phyloP scores from a whole-genome alignment of 164 flowering plant species.

The Euptelea pleiosperma region DNA sequence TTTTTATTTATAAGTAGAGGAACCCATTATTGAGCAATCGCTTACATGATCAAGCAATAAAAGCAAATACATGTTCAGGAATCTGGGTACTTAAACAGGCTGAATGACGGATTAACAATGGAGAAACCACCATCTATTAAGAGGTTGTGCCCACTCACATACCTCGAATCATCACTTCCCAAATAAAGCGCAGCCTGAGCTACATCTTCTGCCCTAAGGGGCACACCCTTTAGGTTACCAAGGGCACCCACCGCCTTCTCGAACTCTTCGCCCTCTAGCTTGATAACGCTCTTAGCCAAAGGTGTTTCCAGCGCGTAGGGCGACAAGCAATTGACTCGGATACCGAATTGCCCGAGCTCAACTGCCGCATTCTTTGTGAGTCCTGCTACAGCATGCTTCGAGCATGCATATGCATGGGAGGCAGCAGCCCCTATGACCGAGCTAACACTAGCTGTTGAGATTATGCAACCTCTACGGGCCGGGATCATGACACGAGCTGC shows the following conservation, averaged over 20 bases:
- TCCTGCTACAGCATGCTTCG: conserved; percentile 47
- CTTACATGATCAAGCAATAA: conserved; percentile 27
- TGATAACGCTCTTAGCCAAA: conserved; percentile 16
- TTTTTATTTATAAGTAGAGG: no score
- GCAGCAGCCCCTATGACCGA: conserved; percentile 26
- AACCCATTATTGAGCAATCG: no score
- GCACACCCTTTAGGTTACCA: conserved; percentile 17
- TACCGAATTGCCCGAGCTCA: conserved; percentile 41
- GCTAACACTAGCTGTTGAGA: conserved; percentile 26
- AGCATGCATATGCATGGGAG: conserved; percentile 37
- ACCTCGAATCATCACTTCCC: conserved; percentile 35
- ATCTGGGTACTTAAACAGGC: conserved; percentile 15
- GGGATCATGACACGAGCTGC: conserved; percentile 51
- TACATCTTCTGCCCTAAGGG: conserved; percentile 17
- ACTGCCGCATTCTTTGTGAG: conserved; percentile 32
- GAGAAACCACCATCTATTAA: conserved; percentile 37
- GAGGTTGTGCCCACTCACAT: conserved; percentile 38
- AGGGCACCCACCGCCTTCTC: background rate
- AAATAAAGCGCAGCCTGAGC: conserved; percentile 22
- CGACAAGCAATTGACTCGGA: conserved; percentile 46
- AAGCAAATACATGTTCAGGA: background rate
- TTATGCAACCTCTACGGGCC: conserved; percentile 32
- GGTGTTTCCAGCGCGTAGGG: conserved; percentile 21
- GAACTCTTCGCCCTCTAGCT: conserved; percentile 12
- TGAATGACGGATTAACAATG: conserved; percentile 19